These are phyloP conservation scores for Starmerella geochares DNA, from an alignment of 805 yeast genomes.

Conservation along the genomic window DNA sequence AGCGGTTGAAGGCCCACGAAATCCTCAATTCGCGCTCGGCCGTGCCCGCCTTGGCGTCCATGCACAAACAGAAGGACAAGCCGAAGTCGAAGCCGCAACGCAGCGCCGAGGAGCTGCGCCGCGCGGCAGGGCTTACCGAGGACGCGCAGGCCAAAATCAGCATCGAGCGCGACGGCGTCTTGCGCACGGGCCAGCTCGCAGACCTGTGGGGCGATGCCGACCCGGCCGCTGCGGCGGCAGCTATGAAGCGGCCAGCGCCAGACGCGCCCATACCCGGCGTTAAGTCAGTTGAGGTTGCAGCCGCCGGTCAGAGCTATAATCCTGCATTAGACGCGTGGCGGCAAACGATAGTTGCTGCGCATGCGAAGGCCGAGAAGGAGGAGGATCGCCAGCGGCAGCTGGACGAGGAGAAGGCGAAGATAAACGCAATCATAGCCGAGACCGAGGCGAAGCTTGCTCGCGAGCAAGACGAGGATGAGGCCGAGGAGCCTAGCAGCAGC, in stretches of 20 bases:
- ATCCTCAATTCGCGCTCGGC: constrained; percentile 71
- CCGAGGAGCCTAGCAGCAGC: constrained; percentile 25
- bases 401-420: constrained; percentile 52
- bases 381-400: constrained; percentile 56
- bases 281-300: constrained; percentile 41
- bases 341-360: constrained; percentile 56
- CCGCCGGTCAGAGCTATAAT: constrained; percentile 86
- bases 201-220: constrained; percentile 60
- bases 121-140: constrained; percentile 17
- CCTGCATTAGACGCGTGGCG: constrained; percentile 83
- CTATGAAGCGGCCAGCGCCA: constrained; percentile 25
- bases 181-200: constrained; percentile 36
- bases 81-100: constrained; percentile 27
- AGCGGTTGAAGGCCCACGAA: constrained; percentile 51
- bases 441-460: constrained; percentile 39
- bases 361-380: constrained; percentile 49
- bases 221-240: constrained; percentile 3
- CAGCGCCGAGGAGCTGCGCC: constrained; percentile 15
- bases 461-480: constrained; percentile 37
- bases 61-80: constrained; percentile 30
- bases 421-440: constrained; percentile 41
- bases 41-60: constrained; percentile 49
- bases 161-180: constrained; percentile 55
- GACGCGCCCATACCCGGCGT: constrained; percentile 25
- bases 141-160: constrained; percentile 6